Conservation (phyloP, 768 basidiomycete species). For the Pleurotus tuber-regium region DNA sequence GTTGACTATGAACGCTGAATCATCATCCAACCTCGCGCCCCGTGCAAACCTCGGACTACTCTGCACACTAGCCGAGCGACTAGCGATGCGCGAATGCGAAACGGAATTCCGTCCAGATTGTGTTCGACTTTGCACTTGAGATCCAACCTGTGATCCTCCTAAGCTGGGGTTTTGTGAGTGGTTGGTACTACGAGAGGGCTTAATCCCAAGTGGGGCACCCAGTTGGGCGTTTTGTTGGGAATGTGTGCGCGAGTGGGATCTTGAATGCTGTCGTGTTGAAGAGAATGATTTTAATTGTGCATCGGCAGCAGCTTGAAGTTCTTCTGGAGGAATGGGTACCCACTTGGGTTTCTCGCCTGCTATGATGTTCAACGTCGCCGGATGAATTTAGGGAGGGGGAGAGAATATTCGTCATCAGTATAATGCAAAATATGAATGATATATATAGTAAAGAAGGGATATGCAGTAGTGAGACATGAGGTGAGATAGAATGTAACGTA, state of each 20-base stretch:
- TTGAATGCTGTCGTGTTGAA: background rate
- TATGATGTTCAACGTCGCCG: background rate
- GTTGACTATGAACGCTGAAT: background rate
- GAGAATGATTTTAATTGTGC: conserved; percentile 19
- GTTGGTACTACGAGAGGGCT: conserved; percentile 1
- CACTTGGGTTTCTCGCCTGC: conserved; percentile 59
- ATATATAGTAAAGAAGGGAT: background rate
- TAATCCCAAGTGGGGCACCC: no score
- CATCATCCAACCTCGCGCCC: conserved; percentile 2
- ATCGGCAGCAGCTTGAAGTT: conserved; percentile 54
- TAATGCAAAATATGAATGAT: conserved; percentile 2
- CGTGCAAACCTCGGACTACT: conserved; percentile 2
- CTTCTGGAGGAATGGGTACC: conserved; percentile 55
- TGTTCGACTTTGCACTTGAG: conserved; percentile 18
- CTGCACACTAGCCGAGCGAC: conserved; percentile 7
- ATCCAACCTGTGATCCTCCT: background rate
- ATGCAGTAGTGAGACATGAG: background rate
- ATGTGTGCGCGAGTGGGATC: conserved; percentile 24
- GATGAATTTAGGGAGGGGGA: conserved; percentile 8
- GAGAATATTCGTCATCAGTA: background rate
- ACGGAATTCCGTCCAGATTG: conserved; percentile 24
- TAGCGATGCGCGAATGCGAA: conserved; percentile 10
- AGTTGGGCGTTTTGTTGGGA: no score
- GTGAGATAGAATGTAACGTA: conserved; percentile 16
- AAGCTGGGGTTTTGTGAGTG: conserved; percentile 12